phyloP scores from a whole-genome alignment of 2,329 filamentous ascomycete genomes.

The Ascochyta fabae region DNA sequence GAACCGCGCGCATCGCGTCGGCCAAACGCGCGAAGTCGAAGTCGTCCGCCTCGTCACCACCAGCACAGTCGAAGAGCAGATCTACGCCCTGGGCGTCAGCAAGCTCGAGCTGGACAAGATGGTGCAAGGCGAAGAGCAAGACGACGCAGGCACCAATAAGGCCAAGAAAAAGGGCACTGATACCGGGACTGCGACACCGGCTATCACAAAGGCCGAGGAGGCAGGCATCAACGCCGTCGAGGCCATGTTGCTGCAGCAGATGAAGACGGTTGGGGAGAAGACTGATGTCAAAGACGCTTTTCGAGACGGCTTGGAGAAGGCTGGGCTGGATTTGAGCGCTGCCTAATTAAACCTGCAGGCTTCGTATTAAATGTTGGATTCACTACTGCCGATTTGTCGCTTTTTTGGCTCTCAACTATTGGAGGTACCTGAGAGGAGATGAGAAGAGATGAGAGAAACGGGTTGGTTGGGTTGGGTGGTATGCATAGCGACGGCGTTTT shows the following conservation, averaged over 20 bases:
- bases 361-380: not conserved
- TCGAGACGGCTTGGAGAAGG: slow-evolving; percentile 49
- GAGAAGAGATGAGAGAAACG: no score
- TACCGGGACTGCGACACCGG: slow-evolving; percentile 21
- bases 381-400: not conserved
- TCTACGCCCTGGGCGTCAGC: slow-evolving; percentile 87
- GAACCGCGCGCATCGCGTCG: slow-evolving; percentile 93
- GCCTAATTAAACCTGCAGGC: not conserved
- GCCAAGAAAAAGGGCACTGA: slow-evolving; percentile 27
- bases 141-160: slow-evolving; percentile 30
- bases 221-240: slow-evolving; percentile 45
- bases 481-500: not conserved
- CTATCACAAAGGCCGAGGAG: slow-evolving; percentile 46
- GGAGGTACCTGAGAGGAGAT: no score
- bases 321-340: slow-evolving; percentile 49
- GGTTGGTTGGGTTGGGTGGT: not conserved
- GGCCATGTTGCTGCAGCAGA: slow-evolving; percentile 50
- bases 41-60: slow-evolving; percentile 83
- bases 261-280: slow-evolving; percentile 19
- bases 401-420: not conserved
- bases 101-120: slow-evolving; percentile 88
- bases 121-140: slow-evolving; percentile 67
- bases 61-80: slow-evolving; percentile 89
- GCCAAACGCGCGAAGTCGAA: slow-evolving; percentile 88
- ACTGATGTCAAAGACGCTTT: slow-evolving; percentile 52